These are phyloP conservation scores for Hemerocallis citrina DNA, from an alignment of 106 monocot species.

Conservation along the genomic window DNA sequence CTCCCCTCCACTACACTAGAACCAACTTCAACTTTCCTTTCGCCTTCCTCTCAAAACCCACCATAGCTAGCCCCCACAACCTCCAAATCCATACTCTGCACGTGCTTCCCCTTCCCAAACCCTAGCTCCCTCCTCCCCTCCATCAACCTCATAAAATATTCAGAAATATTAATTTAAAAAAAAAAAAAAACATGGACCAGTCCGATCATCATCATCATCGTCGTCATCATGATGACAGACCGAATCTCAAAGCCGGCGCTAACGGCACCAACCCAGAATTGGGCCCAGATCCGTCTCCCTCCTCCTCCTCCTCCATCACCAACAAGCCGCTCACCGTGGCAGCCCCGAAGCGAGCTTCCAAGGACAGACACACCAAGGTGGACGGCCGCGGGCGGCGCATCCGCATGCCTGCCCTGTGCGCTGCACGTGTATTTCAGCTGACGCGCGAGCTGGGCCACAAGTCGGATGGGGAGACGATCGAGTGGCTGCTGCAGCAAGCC, in stretches of 20 bases:
- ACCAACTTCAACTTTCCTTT: too few species aligned
- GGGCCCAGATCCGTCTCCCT: background rate
- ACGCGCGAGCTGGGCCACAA: slow-evolving; percentile 61
- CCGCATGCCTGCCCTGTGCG: slow-evolving; percentile 64
- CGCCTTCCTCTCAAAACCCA: too few species aligned
- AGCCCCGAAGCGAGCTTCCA: slow-evolving; percentile 45
- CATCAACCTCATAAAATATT: background rate
- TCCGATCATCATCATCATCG: slow-evolving; percentile 14
- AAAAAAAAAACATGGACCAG: background rate
- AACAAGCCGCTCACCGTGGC: slow-evolving; percentile 5
- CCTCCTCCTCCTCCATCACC: background rate
- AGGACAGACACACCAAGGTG: slow-evolving; percentile 68
- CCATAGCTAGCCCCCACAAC: background rate
- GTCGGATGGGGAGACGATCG: slow-evolving; percentile 64
- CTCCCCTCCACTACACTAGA: slow-evolving; percentile 1
- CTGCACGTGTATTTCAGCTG: slow-evolving; percentile 58
- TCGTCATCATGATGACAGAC: background rate
- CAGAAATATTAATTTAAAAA: background rate
- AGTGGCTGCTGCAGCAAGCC: slow-evolving; percentile 67
- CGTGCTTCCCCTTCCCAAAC: background rate
- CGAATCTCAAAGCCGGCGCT: too few species aligned
- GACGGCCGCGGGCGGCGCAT: slow-evolving; percentile 59
- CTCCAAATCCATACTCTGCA: background rate
- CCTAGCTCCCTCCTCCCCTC: slow-evolving; percentile 8
- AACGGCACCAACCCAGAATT: background rate